Conservation (phyloP, 2,329 filamentous ascomycete genomes). For the Ceratocystiopsis sp. region DNA sequence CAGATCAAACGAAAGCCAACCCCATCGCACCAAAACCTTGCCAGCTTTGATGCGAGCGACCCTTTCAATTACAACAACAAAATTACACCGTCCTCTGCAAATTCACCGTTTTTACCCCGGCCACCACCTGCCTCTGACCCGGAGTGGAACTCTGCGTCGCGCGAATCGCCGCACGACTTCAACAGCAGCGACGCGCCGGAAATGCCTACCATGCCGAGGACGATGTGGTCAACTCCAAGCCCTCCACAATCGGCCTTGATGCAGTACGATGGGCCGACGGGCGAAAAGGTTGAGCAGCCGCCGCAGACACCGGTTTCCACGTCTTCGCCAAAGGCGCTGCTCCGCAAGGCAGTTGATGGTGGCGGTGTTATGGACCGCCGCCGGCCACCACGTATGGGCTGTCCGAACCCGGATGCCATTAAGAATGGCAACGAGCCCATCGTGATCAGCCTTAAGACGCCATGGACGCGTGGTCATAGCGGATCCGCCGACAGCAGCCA, state of each 20-base stretch:
- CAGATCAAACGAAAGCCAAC: conserved; percentile 6
- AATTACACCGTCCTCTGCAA: too few species aligned
- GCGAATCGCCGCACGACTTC: conserved; percentile 15
- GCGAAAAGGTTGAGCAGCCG: not conserved
- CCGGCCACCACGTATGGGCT: conserved; percentile 16
- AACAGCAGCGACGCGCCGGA: conserved; percentile 4
- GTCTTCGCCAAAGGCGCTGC: conserved; percentile 1
- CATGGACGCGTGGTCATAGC: conserved; percentile 13
- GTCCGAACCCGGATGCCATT: conserved; percentile 7
- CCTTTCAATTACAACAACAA: conserved; percentile 11
- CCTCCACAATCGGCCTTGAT: not conserved
- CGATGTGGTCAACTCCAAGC: conserved; percentile 1
- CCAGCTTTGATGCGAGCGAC: conserved; percentile 10
- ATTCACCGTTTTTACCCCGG: too few species aligned
- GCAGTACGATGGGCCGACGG: not conserved
- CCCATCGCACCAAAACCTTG: conserved; percentile 3
- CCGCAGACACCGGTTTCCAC: not conserved
- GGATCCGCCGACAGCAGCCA: conserved; percentile 2
- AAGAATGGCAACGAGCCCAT: conserved; percentile 12
- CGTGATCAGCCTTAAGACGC: conserved; percentile 18
- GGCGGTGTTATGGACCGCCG: conserved; percentile 23
- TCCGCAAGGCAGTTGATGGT: not conserved
- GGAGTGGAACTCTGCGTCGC: conserved; percentile 33
- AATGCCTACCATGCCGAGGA: conserved; percentile 6
- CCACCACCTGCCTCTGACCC: not conserved